Base-by-base conservation (phyloP, 495 filamentous ascomycete species). In the Penicillium cosmopolitanum region DNA sequence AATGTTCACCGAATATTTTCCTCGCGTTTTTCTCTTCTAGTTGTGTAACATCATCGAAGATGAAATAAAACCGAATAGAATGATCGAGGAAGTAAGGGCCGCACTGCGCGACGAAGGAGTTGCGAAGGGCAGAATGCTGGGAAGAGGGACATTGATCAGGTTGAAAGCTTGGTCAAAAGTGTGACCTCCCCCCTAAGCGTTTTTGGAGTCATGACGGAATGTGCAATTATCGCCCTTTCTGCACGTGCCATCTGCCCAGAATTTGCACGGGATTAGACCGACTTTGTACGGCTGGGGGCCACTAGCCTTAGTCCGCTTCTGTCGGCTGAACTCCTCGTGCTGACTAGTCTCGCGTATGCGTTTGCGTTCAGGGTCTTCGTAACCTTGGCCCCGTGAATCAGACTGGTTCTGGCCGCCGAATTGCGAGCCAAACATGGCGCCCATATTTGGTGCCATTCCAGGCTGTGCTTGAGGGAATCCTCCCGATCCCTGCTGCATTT, bases 171-270 rank as follows among this genome's bases (percentile, higher is more conserved):
- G 16, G 43, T 23, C 16, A 3, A n/a, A 21, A 19, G 16, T 5
- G 43, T 10, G 43, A 46, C 8, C 12, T n/a, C 12, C 3, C 23
- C 18, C 15, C 36, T 57, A 57, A 12, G 51, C 12, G 58, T 23
- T 23, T 23, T 23, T 23, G 3, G 23, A 23, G 23, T 81, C 78
- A 21, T 97, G 93, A 46, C 89, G 80, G 74, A 86, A 97, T 1
- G 90, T 95, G 71, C 93, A 97, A 35, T 88, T 87, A 16, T 89
- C 88, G 4, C 93, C 93, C 72, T 96, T 95, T 16, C 81, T 79
- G 73, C 93, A 97, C 70, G 87, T 87, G 15, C 92, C 92, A 56
- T 89, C 82, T 6, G 82, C 77, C 80, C 82, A 97, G 73, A 92
- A 96, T 50, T 81, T 84, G 74, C 93, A 97, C 15, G 89, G 81